Conservation (phyloP, 371 early-diverging fungal genomes). For the Mucor plumbeus region DNA sequence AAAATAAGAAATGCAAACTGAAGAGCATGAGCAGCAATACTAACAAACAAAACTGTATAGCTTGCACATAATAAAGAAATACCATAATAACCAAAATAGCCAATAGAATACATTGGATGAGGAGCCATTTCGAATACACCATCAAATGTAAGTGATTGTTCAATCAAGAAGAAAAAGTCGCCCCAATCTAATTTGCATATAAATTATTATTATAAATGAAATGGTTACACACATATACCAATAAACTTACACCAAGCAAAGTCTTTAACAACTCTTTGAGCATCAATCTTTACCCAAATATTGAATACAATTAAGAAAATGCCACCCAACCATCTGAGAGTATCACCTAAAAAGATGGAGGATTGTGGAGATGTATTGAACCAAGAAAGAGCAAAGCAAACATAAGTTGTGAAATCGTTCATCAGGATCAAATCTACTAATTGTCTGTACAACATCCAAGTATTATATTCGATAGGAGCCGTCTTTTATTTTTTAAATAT, state of each 20-base stretch:
- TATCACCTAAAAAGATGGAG: slow-evolving; percentile 58
- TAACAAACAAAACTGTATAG: slow-evolving; percentile 89
- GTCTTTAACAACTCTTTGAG: slow-evolving; percentile 95
- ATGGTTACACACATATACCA: not conserved
- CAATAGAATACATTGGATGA: slow-evolving; percentile 98
- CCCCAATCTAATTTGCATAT: slow-evolving; percentile 83
- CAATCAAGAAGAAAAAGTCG: slow-evolving; percentile 95
- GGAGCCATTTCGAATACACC: slow-evolving; percentile 97
- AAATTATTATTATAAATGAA: slow-evolving; percentile 8
- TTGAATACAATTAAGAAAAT: slow-evolving; percentile 84
- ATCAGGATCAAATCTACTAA: slow-evolving; percentile 92
- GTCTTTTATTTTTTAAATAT: slow-evolving; percentile 39
- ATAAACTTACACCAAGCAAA: slow-evolving; percentile 92
- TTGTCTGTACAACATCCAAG: slow-evolving; percentile 94
- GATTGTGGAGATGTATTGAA: slow-evolving; percentile 60
- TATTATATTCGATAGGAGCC: slow-evolving; percentile 91
- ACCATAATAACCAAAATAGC: slow-evolving; percentile 96
- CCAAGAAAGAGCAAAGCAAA: slow-evolving; percentile 83
- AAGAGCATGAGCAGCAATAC: slow-evolving; percentile 85
- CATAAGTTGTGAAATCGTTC: slow-evolving; percentile 89
- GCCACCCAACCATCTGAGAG: slow-evolving; percentile 80
- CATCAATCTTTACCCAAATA: slow-evolving; percentile 95
- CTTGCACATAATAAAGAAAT: slow-evolving; percentile 83
- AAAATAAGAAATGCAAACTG: slow-evolving; percentile 89
- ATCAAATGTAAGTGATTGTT: slow-evolving; percentile 87